Evolutionary conservation across 2,329 filamentous ascomycete species (phyloP), one percentile per base, ranked within the genome.

Genomic region (Paramyrothecium roridum): DNA sequence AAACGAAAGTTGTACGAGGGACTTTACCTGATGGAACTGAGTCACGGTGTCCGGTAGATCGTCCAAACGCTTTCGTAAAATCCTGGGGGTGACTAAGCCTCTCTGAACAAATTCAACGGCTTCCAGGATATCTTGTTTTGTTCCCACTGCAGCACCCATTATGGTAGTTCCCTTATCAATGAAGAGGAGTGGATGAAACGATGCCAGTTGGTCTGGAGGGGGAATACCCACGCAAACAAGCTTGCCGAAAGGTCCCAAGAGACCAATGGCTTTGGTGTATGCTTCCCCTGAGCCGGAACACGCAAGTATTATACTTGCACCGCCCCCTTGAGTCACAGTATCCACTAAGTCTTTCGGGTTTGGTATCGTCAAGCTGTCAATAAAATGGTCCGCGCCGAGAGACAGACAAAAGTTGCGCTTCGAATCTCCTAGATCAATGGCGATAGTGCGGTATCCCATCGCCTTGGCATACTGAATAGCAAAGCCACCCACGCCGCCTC

Each of bases 401-500:
- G 60, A 61, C 8, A 65, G 53, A n/a, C 68, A 69, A 6, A 65
- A 61, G 8, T 62, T 40, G 12, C 65, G 62, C 55, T 70, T 73
- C 1, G 60, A 63, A 1, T 57, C 50, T 1, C 72, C 73, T 0
- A 67, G 64, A 45, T 78, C 74, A 17, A 76, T 59, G 8, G 72
- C 74, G 22, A 75, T 65, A 0, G 75, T 69, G 0, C 70, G 68
- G 33, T 71, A 72, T 1, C 76, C 76, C 74, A 77, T 77, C 1
- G 74, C 70, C 46, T 63, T 67, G 1, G 72, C 76, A 53, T 67
- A 76, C 34, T 71, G 67, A 3, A 77, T 63, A 0, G 68, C 73
- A 26, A 77, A 57, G 6, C 67, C 66, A 0, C 73, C 75, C 2
- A 76, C 71, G 1, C 75, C 75, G 6, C 74, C 74, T 0, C 67